Conservation (phyloP, 805 yeast species). For the Metschnikowia reukaufii region DNA sequence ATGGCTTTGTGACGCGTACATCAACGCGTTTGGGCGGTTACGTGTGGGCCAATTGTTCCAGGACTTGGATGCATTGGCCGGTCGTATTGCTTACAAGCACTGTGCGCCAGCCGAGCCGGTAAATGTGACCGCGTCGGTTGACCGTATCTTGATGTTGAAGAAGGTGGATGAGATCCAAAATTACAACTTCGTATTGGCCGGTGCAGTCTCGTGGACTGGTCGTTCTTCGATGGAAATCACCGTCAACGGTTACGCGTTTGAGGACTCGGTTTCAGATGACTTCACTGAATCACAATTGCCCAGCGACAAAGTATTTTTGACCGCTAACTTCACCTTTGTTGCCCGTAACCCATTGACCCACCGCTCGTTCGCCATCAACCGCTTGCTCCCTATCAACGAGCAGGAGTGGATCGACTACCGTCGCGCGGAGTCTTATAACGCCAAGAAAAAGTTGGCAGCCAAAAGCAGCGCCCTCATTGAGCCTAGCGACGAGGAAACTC, state of each 20-base stretch:
- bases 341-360: conserved; percentile 95
- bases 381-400: conserved; percentile 71
- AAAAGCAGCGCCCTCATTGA: conserved; percentile 58
- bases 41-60: conserved; percentile 92
- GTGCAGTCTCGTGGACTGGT: conserved; percentile 95
- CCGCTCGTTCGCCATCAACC: conserved; percentile 82
- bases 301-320: conserved; percentile 69
- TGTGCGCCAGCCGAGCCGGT: conserved; percentile 95
- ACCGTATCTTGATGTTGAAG: conserved; percentile 82
- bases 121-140: conserved; percentile 93
- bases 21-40: conserved; percentile 86
- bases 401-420: conserved; percentile 80
- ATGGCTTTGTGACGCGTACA: conserved; percentile 81
- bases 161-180: conserved; percentile 75
- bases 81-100: conserved; percentile 88
- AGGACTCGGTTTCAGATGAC: conserved; percentile 50
- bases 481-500: conserved; percentile 69
- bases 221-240: conserved; percentile 93
- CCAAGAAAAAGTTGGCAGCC: conserved; percentile 79
- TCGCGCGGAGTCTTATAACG: conserved; percentile 87
- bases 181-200: conserved; percentile 79
- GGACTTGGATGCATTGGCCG: conserved; percentile 92
- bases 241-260: conserved; percentile 81
- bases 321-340: conserved; percentile 92
- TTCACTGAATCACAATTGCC: conserved; percentile 59